Conservation (phyloP, 768 basidiomycete species). For the Cystofilobasidium macerans region DNA sequence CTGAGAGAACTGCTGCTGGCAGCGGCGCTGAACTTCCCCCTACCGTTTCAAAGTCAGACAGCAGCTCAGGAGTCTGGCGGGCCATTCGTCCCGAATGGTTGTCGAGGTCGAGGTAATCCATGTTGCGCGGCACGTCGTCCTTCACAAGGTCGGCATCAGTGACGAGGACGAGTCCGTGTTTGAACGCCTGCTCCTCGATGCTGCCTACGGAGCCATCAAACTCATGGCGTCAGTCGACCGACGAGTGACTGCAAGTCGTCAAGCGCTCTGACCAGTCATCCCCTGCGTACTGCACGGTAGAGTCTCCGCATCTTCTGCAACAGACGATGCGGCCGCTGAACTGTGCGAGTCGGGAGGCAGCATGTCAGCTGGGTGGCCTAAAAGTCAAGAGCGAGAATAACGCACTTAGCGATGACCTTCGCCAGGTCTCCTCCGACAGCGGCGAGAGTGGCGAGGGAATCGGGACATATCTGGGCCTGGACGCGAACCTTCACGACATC, state of each 20-base stretch:
- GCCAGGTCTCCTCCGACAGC: slow-evolving; percentile 32
- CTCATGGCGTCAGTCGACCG: no score
- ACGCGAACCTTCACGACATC: slow-evolving; percentile 14
- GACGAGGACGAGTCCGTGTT: slow-evolving; percentile 59
- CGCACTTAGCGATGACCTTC: slow-evolving; percentile 29
- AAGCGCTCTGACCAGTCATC: no score
- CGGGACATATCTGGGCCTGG: slow-evolving; percentile 36
- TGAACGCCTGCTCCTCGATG: slow-evolving; percentile 74
- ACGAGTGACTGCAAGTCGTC: neutral
- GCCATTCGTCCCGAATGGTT: neutral
- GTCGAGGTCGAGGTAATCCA: slow-evolving; percentile 63
- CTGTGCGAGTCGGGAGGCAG: no score
- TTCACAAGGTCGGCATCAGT: slow-evolving; percentile 74
- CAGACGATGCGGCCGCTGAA: no score
- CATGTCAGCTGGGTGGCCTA: neutral
- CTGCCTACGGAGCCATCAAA: slow-evolving; percentile 29
- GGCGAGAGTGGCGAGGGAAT: slow-evolving; percentile 34
- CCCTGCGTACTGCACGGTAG: no score
- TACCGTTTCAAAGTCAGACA: slow-evolving; percentile 21
- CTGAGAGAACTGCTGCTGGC: slow-evolving; percentile 20
- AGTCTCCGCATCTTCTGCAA: no score
- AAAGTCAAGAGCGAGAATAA: neutral
- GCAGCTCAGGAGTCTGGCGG: neutral
- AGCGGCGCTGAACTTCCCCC: neutral
- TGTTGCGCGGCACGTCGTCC: slow-evolving; percentile 82